Base-by-base conservation (phyloP, 106 monocot species). In the Ottelia alismoides region DNA sequence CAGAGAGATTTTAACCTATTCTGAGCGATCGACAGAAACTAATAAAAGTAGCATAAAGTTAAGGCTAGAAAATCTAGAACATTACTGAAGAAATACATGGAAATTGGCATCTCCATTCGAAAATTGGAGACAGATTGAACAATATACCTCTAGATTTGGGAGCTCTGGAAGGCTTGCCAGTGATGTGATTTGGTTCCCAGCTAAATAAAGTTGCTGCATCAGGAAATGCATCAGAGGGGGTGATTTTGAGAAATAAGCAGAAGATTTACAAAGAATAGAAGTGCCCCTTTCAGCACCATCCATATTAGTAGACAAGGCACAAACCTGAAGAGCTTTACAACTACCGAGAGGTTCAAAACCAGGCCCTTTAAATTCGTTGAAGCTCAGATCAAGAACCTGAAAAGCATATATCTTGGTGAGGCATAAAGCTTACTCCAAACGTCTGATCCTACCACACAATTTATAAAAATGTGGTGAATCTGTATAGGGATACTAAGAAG, bases 371-470 rank as follows among this genome's bases (percentile, higher is more conserved):
- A 98, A 98, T 57, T 89, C 77, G 65, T 98, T 98, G 49, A 98
- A 98, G 67, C 96, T 98, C 68, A 98, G 68, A 64, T 98, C 96
- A 74, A 98, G 85, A 67, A 98, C 96, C 96, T 98, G n/a, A n/a
- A n/a, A n/a, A n/a, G n/a, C n/a, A n/a, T n/a, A n/a, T n/a, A n/a
- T n/a, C n/a, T n/a, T n/a, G n/a, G n/a, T n/a, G n/a, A n/a, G n/a
- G n/a, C n/a, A n/a, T n/a, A n/a, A n/a, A n/a, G n/a, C n/a, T n/a
- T n/a, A n/a, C n/a, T n/a, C n/a, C n/a, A n/a, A n/a, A n/a, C n/a
- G n/a, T n/a, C n/a, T n/a, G n/a, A n/a, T n/a, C n/a, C n/a, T n/a
- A n/a, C n/a, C n/a, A n/a, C n/a, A n/a, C n/a, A n/a, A n/a, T n/a
- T n/a, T n/a, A n/a, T n/a, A n/a, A n/a, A n/a, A n/a, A n/a, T n/a